Evolutionary conservation across 1,284 basidiomycete species (phyloP), one percentile per base, ranked within the genome.

Genomic region (Sporisorium sorghi): DNA sequence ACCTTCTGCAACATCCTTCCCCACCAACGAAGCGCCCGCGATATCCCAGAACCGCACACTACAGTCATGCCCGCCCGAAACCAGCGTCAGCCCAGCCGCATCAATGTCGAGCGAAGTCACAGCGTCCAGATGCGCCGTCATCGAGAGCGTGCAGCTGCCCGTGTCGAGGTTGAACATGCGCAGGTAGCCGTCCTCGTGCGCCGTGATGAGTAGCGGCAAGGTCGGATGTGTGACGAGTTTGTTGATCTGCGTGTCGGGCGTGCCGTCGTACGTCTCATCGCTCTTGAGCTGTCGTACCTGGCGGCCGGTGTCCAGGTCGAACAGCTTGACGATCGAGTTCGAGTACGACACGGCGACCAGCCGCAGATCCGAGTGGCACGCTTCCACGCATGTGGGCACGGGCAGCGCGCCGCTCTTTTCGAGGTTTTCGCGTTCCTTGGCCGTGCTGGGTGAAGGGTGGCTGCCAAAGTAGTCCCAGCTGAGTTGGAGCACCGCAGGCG

Each of bases 21-120:
- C 64, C 23, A 47, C 44, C 56, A 69, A 48, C 48, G 59, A 58
- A 6, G 60, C 91, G 42, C 61, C 66, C n/a, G 93, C 88, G 58
- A 97, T 86, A 85, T 97, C 93, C 97, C 96, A 99, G 86, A 97
- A 92, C 23, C 96, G 91, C 46, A 94, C 88, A 19, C 93, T 94
- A 83, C 94, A 94, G 85, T 99, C 96, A 81, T 97, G 93, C 51
- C 92, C 92, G 40, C 92, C 93, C 1, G 94, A 94, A 4, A 94
- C 91, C 43, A 98, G 89, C 11, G 91, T 91, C 85, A 95, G 89
- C 42, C 92, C 93, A 2, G 92, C 87, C 0, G 93, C 90, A 69
- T 96, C 93, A 66, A 98, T 90, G 40, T 93, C 92, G 32, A 99
- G 86, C 24, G 92, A 93, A 5, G 94, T 97, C 49, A 97, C 92